Evolutionary conservation across 805 yeast genomes (phyloP).

Genomic region (Yamadazyma paraphyllophila): DNA sequence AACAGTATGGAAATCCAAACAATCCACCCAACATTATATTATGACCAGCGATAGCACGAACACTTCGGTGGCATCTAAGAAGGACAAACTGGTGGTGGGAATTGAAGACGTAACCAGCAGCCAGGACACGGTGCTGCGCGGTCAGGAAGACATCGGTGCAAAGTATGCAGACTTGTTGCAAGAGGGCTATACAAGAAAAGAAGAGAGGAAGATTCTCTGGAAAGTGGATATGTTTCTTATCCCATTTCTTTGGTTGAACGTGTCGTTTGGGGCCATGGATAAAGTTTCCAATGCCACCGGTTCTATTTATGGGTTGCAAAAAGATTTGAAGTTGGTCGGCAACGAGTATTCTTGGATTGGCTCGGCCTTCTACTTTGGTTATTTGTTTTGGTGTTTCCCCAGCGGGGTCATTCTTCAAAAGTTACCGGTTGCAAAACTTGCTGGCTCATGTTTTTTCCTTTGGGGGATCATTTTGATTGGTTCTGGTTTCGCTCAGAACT

Average conservation of each 20-base stretch:
- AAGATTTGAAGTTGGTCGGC: conserved; percentile 26
- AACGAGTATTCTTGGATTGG: conserved; percentile 31
- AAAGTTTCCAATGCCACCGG: conserved; percentile 16
- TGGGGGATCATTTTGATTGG: conserved; percentile 27
- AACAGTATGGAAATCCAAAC: not conserved
- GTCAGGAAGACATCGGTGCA: conserved; percentile 12
- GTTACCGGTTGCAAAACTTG: conserved; percentile 18
- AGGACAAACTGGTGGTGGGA: conserved; percentile 7
- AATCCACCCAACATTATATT: not conserved
- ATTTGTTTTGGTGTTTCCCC: conserved; percentile 21
- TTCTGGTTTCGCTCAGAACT: conserved; percentile 48
- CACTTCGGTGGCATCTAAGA: not conserved
- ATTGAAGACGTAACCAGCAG: not conserved
- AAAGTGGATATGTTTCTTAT: conserved; percentile 21
- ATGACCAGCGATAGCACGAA: not conserved
- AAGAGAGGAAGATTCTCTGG: conserved; percentile 10
- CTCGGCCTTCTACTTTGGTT: conserved; percentile 51
- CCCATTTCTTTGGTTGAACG: conserved; percentile 22
- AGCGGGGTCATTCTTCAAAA: conserved; percentile 18
- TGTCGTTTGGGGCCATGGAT: conserved; percentile 30
- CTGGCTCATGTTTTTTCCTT: conserved; percentile 16
- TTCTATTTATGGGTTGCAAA: conserved; percentile 35
- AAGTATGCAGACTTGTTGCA: conserved; percentile 13
- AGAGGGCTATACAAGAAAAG: conserved; percentile 11
- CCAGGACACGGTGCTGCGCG: not conserved